Conservation (phyloP, 805 yeast species). For the Saturnispora saitoi region DNA sequence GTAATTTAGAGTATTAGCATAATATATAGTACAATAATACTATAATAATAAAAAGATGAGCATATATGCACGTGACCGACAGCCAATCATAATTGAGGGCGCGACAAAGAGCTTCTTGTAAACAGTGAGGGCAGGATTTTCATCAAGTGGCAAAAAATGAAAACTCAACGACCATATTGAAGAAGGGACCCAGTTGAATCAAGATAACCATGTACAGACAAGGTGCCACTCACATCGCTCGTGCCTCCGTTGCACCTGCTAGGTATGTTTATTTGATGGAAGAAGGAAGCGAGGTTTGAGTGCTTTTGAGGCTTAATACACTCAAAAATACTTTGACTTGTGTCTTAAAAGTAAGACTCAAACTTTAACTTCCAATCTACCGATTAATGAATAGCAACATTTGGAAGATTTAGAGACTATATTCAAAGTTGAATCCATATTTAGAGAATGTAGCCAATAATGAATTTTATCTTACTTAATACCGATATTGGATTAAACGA, state of each 20-base stretch:
- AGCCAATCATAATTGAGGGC: conserved; percentile 2
- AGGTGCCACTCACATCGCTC: conserved; percentile 45
- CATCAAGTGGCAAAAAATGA: neutral
- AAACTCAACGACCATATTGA: neutral
- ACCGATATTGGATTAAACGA: no score
- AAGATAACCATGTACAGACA: conserved; percentile 39
- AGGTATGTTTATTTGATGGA: conserved; percentile 36
- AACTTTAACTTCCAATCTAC: no score
- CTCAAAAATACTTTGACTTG: neutral
- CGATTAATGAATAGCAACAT: no score
- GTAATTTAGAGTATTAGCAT: neutral
- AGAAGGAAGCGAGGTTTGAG: neutral
- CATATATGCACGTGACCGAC: conserved; percentile 1
- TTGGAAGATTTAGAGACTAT: no score
- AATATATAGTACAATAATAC: no score
- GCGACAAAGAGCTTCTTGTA: neutral
- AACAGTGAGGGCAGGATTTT: neutral
- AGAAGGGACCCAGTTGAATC: neutral
- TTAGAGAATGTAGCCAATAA: no score
- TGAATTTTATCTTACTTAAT: no score
- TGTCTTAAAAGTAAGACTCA: no score
- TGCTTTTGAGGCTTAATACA: no score
- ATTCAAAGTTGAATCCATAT: no score
- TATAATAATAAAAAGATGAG: conserved; percentile 1
- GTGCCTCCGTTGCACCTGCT: conserved; percentile 34